Percentiles rank a stretch among this genome's conserved stretches.
These are phyloP conservation scores for Ceratocystis alfenasii DNA, from an alignment of 2,329 filamentous ascomycete species.

Conservation along the genomic window DNA sequence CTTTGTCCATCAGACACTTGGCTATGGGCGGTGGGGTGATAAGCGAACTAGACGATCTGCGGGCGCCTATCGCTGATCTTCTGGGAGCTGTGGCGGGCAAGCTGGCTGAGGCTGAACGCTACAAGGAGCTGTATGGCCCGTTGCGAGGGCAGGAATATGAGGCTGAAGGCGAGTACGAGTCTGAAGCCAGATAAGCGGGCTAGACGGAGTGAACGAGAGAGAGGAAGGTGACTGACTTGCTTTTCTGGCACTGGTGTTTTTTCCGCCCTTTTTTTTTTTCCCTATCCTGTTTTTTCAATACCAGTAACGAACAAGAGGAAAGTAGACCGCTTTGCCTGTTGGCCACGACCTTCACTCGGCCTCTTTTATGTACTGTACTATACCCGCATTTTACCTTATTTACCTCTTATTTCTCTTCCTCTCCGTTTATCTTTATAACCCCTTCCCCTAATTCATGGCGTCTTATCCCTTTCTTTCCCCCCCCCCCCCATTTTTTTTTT, in stretches of 20 bases:
- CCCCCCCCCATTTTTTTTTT: not conserved
- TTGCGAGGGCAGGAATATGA: constrained; percentile 26
- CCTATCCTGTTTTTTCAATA: not conserved
- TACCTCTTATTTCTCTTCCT: not conserved
- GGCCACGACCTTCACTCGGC: not conserved
- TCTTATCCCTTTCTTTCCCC: not conserved
- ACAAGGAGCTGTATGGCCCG: constrained; percentile 43
- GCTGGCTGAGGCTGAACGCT: constrained; percentile 50
- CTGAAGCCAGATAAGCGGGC: not conserved
- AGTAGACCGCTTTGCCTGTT: not conserved
- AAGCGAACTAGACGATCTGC: constrained; percentile 55
- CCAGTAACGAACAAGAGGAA: not conserved
- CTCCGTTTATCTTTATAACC: not conserved
- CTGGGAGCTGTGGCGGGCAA: constrained; percentile 50
- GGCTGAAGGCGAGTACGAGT: not conserved
- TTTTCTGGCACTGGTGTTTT: not conserved
- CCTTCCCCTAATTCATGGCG: not conserved
- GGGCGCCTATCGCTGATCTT: constrained; percentile 65
- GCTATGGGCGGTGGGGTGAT: constrained; percentile 55
- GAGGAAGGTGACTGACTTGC: not conserved
- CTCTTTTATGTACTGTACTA: not conserved
- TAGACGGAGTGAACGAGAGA: too few species aligned
- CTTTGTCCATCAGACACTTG: constrained; percentile 67
- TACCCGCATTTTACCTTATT: not conserved
- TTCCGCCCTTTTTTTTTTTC: not conserved